Base-by-base conservation (phyloP, 352 stramenopile species). In the Sclerospora graminicola region DNA sequence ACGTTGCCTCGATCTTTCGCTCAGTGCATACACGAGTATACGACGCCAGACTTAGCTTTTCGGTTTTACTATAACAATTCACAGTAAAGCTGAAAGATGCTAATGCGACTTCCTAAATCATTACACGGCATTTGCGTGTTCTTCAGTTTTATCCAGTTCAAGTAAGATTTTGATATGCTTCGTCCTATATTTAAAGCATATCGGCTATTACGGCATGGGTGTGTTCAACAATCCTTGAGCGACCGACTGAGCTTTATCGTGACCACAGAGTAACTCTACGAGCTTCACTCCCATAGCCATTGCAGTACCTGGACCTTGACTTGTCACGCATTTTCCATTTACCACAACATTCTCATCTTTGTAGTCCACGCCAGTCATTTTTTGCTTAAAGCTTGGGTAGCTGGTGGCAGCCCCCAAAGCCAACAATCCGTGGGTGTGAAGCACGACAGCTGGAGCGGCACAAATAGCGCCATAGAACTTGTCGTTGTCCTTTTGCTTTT, bases 281-380 rank as follows among this genome's bases (percentile, higher is more conserved):
- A 91, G 69, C 60, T 86, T 86, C 30, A 91, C 57, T 5, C 71
- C 76, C 71, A 91, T 86, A 15, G 69, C 69, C 76, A 91, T 91
- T 13, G 79, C 72, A 10, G 79, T 91, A 3, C 60, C 79, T 7
- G 79, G 79, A 0, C 79, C 79, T 51, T 79, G 73, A 45, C 79
- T 91, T 16, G 76, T 91, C 41, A 91, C 52, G 34, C 79, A 91
- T 36, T 84, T 79, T 48, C 55, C 69, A 5, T 75, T 67, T 14
- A 89, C 72, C 19, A 91, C 72, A 16, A 91, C 72, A 14, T 61
- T 60, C 11, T 82, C 60, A 33, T 69, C 34, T 35, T 63, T 57
- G 49, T 65, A 88, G 35, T 70, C 49, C 10, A 61, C 57, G 10
- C 37, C 61, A n/a, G 54, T 60, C 51, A 91, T 72, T 26, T 80